Percentiles rank a stretch among this genome's conserved stretches.
Conservation (phyloP, 768 basidiomycete genomes). For the Roridomyces roridus region DNA sequence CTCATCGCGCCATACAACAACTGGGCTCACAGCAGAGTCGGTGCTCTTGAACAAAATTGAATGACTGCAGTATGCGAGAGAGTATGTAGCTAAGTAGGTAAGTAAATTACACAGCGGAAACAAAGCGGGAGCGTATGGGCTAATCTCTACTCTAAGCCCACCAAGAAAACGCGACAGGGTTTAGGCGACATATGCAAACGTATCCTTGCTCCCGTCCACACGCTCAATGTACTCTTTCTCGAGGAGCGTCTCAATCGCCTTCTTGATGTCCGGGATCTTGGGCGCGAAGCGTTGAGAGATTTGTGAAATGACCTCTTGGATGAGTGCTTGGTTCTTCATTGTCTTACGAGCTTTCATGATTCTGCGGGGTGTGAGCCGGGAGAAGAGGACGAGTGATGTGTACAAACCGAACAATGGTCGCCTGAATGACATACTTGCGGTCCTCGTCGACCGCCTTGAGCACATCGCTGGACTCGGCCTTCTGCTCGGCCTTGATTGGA, state of each 20-base stretch:
- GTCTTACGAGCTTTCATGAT: conserved; percentile 97
- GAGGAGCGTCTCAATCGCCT: conserved; percentile 90
- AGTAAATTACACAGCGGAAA: neutral
- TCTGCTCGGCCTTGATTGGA: conserved; percentile 94
- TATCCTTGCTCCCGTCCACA: conserved; percentile 89
- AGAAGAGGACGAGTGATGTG: neutral
- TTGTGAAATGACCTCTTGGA: conserved; percentile 90
- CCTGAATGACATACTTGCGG: conserved; percentile 95
- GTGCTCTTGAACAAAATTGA: no score
- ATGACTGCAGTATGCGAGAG: no score
- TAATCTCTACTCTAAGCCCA: no score
- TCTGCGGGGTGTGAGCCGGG: conserved; percentile 39
- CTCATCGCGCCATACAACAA: no score
- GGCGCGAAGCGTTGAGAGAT: conserved; percentile 91
- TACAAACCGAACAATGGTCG: conserved; percentile 82
- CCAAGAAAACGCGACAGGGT: neutral
- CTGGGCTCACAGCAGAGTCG: no score
- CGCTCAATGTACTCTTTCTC: conserved; percentile 99
- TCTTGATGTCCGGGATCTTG: conserved; percentile 96
- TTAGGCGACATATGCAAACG: conserved; percentile 81
- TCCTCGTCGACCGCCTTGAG: conserved; percentile 97
- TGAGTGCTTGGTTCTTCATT: conserved; percentile 91
- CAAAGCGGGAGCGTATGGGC: neutral
- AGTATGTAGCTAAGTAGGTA: neutral
- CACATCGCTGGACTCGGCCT: conserved; percentile 88